Evolutionary conservation across 1,284 basidiomycete genomes (phyloP).

Genomic region (Puccinia sorghi): DNA sequence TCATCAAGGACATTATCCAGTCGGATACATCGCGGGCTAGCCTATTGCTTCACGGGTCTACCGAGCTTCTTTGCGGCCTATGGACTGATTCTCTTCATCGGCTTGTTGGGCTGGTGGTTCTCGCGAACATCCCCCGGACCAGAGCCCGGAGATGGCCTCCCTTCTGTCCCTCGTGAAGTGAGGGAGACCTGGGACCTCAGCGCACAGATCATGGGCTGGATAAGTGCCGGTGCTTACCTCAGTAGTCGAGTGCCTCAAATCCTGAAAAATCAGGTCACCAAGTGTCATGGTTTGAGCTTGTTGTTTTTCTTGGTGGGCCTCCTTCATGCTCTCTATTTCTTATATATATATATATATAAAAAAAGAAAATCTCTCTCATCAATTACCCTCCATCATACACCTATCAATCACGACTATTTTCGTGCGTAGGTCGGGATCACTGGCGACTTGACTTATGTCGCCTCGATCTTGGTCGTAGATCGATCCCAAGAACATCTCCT

Average conservation of each 20-base stretch:
- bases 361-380: too few relatives aligned
- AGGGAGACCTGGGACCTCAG: conserved; percentile 33
- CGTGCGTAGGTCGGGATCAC: conserved; percentile 37
- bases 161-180: background rate
- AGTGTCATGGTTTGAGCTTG: conserved; percentile 58
- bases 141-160: background rate
- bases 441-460: conserved; percentile 43
- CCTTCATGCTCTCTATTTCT: too few relatives aligned
- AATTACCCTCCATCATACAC: background rate
- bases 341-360: too few relatives aligned
- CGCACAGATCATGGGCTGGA: conserved; percentile 45
- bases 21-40: background rate
- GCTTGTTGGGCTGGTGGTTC: conserved; percentile 25
- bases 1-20: background rate
- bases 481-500: conserved; percentile 24
- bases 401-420: background rate
- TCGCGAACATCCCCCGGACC: background rate
- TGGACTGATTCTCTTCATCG: conserved; percentile 21
- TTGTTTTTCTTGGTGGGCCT: conserved; percentile 55
- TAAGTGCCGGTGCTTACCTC: conserved; percentile 37
- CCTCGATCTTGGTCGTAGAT: conserved; percentile 28
- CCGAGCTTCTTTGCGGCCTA: conserved; percentile 25
- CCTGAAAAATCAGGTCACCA: conserved; percentile 58
- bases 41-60: conserved; percentile 1
- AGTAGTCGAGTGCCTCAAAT: conserved; percentile 57